These are phyloP conservation scores for Talaromyces proteolyticus DNA, from an alignment of 495 filamentous ascomycete genomes.

Conservation along the genomic window DNA sequence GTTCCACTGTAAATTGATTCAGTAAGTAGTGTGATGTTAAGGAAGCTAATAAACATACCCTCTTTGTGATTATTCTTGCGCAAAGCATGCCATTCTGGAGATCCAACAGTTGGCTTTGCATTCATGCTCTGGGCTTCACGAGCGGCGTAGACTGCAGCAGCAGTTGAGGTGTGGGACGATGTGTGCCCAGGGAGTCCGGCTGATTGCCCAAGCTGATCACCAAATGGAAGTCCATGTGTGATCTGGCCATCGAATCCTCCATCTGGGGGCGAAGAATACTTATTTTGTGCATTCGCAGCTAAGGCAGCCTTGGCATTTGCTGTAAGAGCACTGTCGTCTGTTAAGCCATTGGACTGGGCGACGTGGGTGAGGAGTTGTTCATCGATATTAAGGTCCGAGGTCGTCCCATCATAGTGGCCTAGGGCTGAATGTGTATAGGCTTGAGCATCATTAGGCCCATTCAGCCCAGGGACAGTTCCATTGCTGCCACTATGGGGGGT, in stretches of 20 bases:
- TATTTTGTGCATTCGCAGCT: constrained; percentile 39
- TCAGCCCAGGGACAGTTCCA: constrained; percentile 29
- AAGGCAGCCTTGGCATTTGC: constrained; percentile 37
- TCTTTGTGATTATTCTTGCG: constrained; percentile 99
- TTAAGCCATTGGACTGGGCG: constrained; percentile 39
- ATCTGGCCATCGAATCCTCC: constrained; percentile 33
- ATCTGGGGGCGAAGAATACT: constrained; percentile 39
- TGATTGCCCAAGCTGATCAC: constrained; percentile 37
- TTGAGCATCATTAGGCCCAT: constrained; percentile 20
- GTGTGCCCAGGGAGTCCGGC: constrained; percentile 16
- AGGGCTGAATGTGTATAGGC: constrained; percentile 32
- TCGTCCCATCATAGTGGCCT: constrained; percentile 26
- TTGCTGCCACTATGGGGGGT: constrained; percentile 41
- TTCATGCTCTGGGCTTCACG: constrained; percentile 41
- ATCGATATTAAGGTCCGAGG: constrained; percentile 40
- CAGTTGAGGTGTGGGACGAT: constrained; percentile 39
- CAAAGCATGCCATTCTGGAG: constrained; percentile 96
- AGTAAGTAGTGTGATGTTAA: constrained; percentile 5
- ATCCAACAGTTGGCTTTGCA: constrained; percentile 83
- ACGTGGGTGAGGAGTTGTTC: constrained; percentile 46
- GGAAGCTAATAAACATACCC: constrained; percentile 47
- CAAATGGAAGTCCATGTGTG: constrained; percentile 34
- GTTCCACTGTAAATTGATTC: constrained; percentile 62
- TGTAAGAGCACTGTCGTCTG: constrained; percentile 41
- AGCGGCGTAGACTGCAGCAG: constrained; percentile 41